Evolutionary conservation across 805 yeast species (phyloP), one percentile per base, ranked within the genome.

Genomic region (Scheffersomyces lignosus): DNA sequence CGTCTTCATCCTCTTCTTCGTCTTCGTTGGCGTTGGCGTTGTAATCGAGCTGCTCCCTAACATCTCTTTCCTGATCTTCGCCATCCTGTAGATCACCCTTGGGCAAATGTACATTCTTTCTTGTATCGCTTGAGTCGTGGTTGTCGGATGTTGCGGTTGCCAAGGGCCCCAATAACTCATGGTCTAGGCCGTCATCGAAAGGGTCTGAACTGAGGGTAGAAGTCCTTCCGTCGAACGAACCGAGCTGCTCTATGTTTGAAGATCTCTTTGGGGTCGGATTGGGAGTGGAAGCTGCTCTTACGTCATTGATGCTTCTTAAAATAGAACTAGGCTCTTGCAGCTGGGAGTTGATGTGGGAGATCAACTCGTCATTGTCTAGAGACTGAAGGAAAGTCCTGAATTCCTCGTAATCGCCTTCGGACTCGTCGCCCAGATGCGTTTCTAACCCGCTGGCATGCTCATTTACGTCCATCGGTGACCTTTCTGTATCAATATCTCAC

Each of bases 131-230:
- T n/a, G n/a, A n/a, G n/a, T n/a, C n/a, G n/a, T n/a, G n/a, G n/a
- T n/a, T n/a, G n/a, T n/a, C n/a, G n/a, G n/a, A n/a, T n/a, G n/a
- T n/a, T 20, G 24, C 10, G 10, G 24, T 7, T 7, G 24, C 10
- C 24, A 10, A 20, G 10, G 24, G 9, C 24, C 31, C 26, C 15
- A 51, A 20, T 26, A 56, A 44, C 14, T 41, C 44, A 4, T 52
- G 47, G 34, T 55, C 60, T 15, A 56, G 42, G 4, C 50, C 51
- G 27, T 56, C 61, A 30, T 56, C 52, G 33, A 56, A 56, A 3
- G 61, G 61, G 25, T 56, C 60, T 3, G 57, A 47, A 4, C 46
- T 43, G 4, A 38, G 29, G 2, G 9, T 20, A 7, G 24, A 20
- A 10, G 10, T 7, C 7, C 10, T 20, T 7, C 10, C 9, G 7